Base-by-base conservation (phyloP, 2,329 filamentous ascomycete genomes). In the Lojkania enalia region DNA sequence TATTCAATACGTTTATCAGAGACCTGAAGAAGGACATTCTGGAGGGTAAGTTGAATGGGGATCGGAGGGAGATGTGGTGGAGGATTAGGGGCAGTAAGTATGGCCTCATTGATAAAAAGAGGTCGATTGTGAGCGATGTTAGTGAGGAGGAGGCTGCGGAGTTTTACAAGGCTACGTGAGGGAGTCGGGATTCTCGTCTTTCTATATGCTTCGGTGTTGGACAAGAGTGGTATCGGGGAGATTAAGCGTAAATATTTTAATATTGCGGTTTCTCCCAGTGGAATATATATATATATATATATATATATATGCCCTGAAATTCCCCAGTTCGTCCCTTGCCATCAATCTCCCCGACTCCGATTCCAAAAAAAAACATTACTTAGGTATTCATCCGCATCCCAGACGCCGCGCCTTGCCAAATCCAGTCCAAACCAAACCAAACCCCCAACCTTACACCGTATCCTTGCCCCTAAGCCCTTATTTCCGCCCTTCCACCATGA, bases 21-120 rank as follows among this genome's bases (percentile, higher is more conserved):
- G 77, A 79, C 23, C 70, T 97, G 57, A 97, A 96, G 74, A 76
- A 75, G 54, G 83, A 84, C 44, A 65, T 96, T 1, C 67, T 90
- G 5, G 79, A 76, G 0, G 87, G 84, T 0, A 79, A 86, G 54
- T 71, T 96, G 2, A 84, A 85, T 27, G 90, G 89, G 0, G 86
- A 95, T 58, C 76, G 90, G 42, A 80, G 80, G 51, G 89, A 95
- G 61, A 84, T 96, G 72, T 96, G 90, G 90, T 87, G 82, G 74
- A 76, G 80, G 55, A 72, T 96, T 18, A 78, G 85, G 55, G 80
- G 75, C 46, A 81, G 78, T 31, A 82, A 76, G 55, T 71, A 96
- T 44, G 88, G 90, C 0, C 73, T 96, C 63, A 84, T 97, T 57
- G 83, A 87, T 51, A 74, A 77, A 40, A 76, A 72, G 36, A 74